These are phyloP conservation scores for Paraphoma sp. DNA, from an alignment of 2,329 filamentous ascomycete genomes.

Conservation along the genomic window DNA sequence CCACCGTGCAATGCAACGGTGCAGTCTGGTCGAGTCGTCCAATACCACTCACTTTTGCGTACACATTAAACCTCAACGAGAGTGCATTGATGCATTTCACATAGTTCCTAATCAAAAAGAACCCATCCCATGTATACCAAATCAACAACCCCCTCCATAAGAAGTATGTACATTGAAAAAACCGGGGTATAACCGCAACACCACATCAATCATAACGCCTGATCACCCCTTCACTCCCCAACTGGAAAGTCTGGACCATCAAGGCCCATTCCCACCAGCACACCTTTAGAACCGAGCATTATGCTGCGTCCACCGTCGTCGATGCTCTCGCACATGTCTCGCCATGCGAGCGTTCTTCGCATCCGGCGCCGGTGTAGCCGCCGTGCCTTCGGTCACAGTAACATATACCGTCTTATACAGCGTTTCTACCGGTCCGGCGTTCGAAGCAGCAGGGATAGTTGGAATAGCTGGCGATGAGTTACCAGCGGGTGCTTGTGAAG, in stretches of 20 bases:
- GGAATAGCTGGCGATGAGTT: slow-evolving; percentile 7
- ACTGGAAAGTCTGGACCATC: not conserved
- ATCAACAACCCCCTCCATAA: no score
- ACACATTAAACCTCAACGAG: no score
- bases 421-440: slow-evolving; percentile 12
- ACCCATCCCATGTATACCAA: no score
- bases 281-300: slow-evolving; percentile 12
- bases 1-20: no score
- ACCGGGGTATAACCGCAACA: no score
- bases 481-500: not conserved
- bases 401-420: slow-evolving; percentile 22
- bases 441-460: slow-evolving; percentile 5
- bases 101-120: no score
- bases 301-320: slow-evolving; percentile 19
- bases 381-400: slow-evolving; percentile 16
- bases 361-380: slow-evolving; percentile 13
- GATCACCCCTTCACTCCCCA: no score
- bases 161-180: no score
- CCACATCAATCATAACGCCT: no score
- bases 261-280: not conserved
- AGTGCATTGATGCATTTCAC: no score
- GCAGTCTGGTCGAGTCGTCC: no score
- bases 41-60: no score
- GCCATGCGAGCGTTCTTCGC: slow-evolving; percentile 15
- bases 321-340: slow-evolving; percentile 23